Evolutionary conservation across 2,329 filamentous ascomycete species (phyloP), one percentile per base, ranked within the genome.

Genomic region (Fusarium bactridioides): DNA sequence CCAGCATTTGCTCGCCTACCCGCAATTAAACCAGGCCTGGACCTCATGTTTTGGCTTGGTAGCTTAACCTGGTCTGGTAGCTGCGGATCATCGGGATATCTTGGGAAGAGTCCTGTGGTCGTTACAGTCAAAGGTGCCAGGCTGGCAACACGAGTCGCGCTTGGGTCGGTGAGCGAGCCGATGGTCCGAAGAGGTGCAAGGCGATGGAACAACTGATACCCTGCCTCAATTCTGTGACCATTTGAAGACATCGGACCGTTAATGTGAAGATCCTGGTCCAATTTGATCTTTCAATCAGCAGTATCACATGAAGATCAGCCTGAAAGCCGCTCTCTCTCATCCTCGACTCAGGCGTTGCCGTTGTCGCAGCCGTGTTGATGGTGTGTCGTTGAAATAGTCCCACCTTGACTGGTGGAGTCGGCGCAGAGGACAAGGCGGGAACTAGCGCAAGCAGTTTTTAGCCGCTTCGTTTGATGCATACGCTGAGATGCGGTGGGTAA

Each of bases 381-480:
- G 75, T 72, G 75, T 75, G 78, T 79, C 61, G 78, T 79, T 75
- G 72, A 74, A 78, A 70, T 50, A 58, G 59, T 64, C 69, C 74
- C 76, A 73, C 74, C 64, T 67, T 67, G 63, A 63, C 72, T 72
- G 64, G 63, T 65, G 54, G 66, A 61, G 66, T 63, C 33, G 23
- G 19, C 38, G 40, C 68, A 56, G 57, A 67, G 38, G 64, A 54
- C 67, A 58, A 70, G 59, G 64, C 79, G 78, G 79, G 79, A 79
- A 65, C 79, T 80, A 80, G 72, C 55, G 74, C 68, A 74, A 50
- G 62, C 61, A 57, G 56, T 47, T 70, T 69, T 73, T 76, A 76
- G 73, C 66, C 61, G 68, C 74, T 73, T 77, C 77, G 65, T 67
- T 80, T 79, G 47, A 74, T 78, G 75, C 79, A 80, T 80, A 69